A percentile compares a stretch with the other conserved stretches of the same genome.
phyloP scores from a whole-genome alignment of 495 filamentous ascomycete genomes.

The Talaromyces stipitatus region DNA sequence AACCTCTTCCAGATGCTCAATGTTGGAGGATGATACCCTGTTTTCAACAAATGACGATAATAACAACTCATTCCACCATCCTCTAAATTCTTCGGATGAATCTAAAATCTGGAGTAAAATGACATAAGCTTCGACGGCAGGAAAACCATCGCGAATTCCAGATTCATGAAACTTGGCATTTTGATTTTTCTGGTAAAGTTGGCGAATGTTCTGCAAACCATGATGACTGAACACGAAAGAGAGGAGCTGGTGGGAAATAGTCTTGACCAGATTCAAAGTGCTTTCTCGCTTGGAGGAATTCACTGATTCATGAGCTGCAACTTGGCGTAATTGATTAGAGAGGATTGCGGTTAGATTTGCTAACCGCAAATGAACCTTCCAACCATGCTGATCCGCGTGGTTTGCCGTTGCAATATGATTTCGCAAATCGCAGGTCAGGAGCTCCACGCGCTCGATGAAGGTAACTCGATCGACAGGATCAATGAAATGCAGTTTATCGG shows the following conservation, averaged over 20 bases:
- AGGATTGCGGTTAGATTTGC: constrained; percentile 30
- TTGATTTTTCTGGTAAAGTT: constrained; percentile 58
- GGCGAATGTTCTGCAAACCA: constrained; percentile 44
- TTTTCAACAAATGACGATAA: constrained; percentile 2
- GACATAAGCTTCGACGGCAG: constrained; percentile 57
- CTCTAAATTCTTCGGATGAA: constrained; percentile 22
- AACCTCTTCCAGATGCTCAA: constrained; percentile 52
- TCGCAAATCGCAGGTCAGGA: constrained; percentile 20
- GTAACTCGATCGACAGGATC: constrained; percentile 40
- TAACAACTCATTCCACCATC: constrained; percentile 30
- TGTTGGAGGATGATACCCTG: constrained; percentile 29
- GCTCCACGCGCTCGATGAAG: constrained; percentile 26
- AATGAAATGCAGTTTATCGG: constrained; percentile 41
- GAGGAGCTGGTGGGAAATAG: constrained; percentile 23
- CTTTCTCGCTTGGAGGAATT: constrained; percentile 14
- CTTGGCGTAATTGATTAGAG: constrained; percentile 32
- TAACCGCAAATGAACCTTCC: constrained; percentile 15
- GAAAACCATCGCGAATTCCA: constrained; percentile 55
- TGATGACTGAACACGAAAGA: constrained; percentile 26
- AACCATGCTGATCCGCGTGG: constrained; percentile 12
- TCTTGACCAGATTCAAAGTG: constrained; percentile 20
- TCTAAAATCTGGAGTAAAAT: constrained; percentile 53
- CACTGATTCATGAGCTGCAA: constrained; percentile 32
- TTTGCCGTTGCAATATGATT: constrained; percentile 19
- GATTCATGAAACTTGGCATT: constrained; percentile 45